Conservation (phyloP, 2,329 filamentous ascomycete species). For the Byssochlamys sp. region DNA sequence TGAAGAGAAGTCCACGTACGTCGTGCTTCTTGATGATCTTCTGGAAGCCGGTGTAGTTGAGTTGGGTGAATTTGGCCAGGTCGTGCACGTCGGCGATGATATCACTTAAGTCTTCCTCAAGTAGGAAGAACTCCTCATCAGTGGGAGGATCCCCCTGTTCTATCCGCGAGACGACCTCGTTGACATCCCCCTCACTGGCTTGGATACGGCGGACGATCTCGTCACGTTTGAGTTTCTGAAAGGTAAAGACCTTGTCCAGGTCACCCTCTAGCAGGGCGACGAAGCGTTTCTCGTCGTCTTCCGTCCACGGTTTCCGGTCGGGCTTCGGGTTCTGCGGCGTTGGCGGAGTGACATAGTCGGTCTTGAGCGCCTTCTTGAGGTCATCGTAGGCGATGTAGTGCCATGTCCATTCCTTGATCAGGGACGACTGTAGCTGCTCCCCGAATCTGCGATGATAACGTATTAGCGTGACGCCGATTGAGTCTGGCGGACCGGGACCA, state of each 20-base stretch:
- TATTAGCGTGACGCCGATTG: not conserved
- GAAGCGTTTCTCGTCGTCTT: conserved; percentile 84
- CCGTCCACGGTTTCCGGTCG: conserved; percentile 64
- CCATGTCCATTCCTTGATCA: conserved; percentile 95
- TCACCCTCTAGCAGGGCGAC: conserved; percentile 79
- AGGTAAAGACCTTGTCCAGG: conserved; percentile 93
- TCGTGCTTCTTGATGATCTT: conserved; percentile 99
- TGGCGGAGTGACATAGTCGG: conserved; percentile 49
- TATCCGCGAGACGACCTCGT: conserved; percentile 69
- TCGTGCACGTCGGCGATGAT: conserved; percentile 98
- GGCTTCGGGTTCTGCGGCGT: conserved; percentile 38
- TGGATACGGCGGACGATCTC: conserved; percentile 89
- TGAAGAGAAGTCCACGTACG: conserved; percentile 44
- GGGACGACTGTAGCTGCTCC: conserved; percentile 87
- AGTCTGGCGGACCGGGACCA: not conserved
- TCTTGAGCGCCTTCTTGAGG: conserved; percentile 78
- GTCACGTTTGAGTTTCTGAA: conserved; percentile 93
- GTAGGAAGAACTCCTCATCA: conserved; percentile 85
- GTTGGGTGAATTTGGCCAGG: conserved; percentile 90
- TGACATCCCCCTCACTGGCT: conserved; percentile 78
- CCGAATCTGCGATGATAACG: conserved; percentile 57
- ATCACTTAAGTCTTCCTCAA: conserved; percentile 91
- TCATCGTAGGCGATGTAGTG: conserved; percentile 96
- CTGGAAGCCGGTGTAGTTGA: conserved; percentile 98
- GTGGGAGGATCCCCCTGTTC: conserved; percentile 53